Conservation (phyloP, 225 moss, liverwort and hornwort genomes). For the Ulota crispa region DNA sequence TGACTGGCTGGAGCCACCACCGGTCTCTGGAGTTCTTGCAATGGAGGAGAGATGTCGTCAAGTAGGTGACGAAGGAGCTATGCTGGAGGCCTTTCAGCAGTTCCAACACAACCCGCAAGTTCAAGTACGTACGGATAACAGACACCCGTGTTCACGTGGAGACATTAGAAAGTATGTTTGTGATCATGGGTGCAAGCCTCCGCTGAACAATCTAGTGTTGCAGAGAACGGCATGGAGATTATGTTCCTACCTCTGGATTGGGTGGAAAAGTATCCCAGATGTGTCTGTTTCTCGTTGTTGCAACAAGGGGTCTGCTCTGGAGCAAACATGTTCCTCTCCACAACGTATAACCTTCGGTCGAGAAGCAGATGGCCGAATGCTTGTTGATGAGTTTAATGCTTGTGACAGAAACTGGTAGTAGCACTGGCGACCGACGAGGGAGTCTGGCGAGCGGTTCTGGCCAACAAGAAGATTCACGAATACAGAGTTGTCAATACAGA, state of each 20-base stretch:
- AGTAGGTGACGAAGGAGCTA: conserved; percentile 48
- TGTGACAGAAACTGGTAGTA: conserved; percentile 69
- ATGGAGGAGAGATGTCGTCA: conserved; percentile 23
- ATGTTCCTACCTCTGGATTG: background rate
- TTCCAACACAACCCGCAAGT: conserved; percentile 81
- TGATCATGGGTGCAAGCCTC: background rate
- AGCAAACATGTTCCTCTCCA: background rate
- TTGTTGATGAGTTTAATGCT: background rate
- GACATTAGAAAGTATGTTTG: background rate
- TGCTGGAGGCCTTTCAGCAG: conserved; percentile 75
- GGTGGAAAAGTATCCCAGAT: background rate
- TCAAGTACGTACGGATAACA: conserved; percentile 42
- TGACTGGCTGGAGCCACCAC: conserved; percentile 91
- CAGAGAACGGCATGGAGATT: background rate
- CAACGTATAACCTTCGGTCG: background rate
- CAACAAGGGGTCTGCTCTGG: background rate
- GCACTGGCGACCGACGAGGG: conserved; percentile 78
- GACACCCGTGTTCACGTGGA: background rate
- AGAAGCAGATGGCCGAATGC: background rate
- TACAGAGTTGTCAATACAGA: conserved; percentile 57
- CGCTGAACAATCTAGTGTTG: background rate
- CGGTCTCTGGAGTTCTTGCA: conserved; percentile 23
- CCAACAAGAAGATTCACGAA: conserved; percentile 81
- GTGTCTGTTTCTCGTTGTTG: background rate
- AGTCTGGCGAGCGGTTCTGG: conserved; percentile 80